Evolutionary conservation across 176 grass and related monocot genomes (phyloP), one percentile per base, ranked within the genome.

Genomic region (Dendrocalamus sinicus): DNA sequence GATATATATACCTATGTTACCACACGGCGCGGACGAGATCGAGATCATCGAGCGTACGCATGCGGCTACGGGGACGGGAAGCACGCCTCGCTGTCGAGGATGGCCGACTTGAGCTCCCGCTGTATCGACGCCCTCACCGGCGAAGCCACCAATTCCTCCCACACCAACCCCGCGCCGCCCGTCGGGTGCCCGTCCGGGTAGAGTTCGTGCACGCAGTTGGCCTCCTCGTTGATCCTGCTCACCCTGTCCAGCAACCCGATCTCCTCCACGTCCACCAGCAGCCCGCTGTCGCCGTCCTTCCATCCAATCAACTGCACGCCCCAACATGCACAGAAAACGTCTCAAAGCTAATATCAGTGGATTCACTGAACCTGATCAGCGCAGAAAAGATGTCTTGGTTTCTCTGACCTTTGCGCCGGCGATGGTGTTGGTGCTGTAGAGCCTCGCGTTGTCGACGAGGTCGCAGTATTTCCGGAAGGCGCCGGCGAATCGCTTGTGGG

Each of bases 401-500:
- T 77, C 61, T 77, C 72, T 63, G 43, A 94, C 96, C 96, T 96
- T 94, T 9, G 91, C 75, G 57, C 91, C 91, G 63, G 73, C 90
- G 54, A 90, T 78, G 84, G 88, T 81, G 71, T 99, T 99, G 54
- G 93, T 99, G 86, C 90, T 92, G 84, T 92, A 99, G 62, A 99
- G 88, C 89, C 82, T 96, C 43, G 92, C 96, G 70, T 89, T 85
- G 79, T 99, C 96, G 1, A 94, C 93, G 22, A 99, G 96, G 16
- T 88, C 78, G 84, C 96, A 96, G 75, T 99, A 99, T 70, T 48
- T 86, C 26, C 79, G 81, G 78, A 95, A 96, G 44, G 84, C 78
- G 82, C 50, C 73, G 37, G 96, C 96, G 90, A 99, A 99, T 51
- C 86, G 94, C 84, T 94, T 91, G 90, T 96, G 93, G 13, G 96